Base-by-base conservation (phyloP, 257 asterid genomes). In the Rauvolfia tetraphylla region DNA sequence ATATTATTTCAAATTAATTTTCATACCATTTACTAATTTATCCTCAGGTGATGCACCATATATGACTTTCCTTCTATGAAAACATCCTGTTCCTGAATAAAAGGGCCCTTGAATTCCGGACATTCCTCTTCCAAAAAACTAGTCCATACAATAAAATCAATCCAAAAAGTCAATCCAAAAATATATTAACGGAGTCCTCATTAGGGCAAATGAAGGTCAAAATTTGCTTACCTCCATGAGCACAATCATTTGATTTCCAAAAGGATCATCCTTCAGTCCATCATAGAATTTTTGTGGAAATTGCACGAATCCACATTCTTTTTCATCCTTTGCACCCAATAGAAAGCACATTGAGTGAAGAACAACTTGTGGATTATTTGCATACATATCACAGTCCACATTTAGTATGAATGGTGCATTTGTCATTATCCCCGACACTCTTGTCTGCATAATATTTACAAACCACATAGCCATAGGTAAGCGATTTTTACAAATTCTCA, bases 381-480 rank as follows among this genome's bases (percentile, higher is more conserved):
- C 88, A 42, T 72, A 82, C 86, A 80, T 82, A 59, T 85, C 86
- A 63, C 88, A 85, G 8, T 85, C 88, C 27, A 85, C 86, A 29
- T 85, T 85, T 44, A 85, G 62, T 81, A 85, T 82, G 59, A 82
- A 75, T 29, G 86, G 80, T 1, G 88, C 88, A 75, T 85, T 85
- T 42, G 85, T 82, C 86, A 85, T 79, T 73, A 85, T 76, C 58
- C 83, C 88, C 1, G 88, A 82, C 13, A 82, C 83, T 82, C 86
- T 75, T 1, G 81, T 75, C 88, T 85, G 81, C 56, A 42, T 9
- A 15, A 68, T n/a, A n/a, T n/a, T n/a, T n/a, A n/a, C n/a, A n/a
- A n/a, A n/a, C n/a, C n/a, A n/a, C n/a, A n/a, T n/a, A n/a, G n/a
- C n/a, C n/a, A n/a, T n/a, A n/a, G n/a, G n/a, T n/a, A n/a, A 31